A percentile compares a stretch with the other conserved stretches of the same genome.
Conservation (phyloP, 768 basidiomycete genomes). For the Lanmaoa rubissima region DNA sequence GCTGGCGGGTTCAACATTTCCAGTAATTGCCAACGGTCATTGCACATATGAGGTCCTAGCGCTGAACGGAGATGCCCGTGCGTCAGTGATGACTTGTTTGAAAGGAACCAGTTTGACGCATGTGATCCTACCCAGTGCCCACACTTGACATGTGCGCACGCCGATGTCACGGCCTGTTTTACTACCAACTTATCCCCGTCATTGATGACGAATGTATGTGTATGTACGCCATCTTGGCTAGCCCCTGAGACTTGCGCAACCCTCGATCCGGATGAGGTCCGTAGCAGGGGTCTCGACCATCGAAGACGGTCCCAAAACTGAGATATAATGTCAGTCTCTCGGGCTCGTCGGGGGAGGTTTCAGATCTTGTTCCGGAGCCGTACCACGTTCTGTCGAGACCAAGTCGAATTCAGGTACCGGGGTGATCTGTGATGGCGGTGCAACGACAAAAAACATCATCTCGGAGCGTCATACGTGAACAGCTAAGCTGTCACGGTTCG, state of each 20-base stretch:
- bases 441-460: neutral
- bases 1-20: too few relatives aligned
- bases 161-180: too few relatives aligned
- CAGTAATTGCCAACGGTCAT: too few relatives aligned
- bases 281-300: constrained; percentile 7
- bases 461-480: neutral
- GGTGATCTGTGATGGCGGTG: neutral
- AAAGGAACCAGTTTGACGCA: too few relatives aligned
- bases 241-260: constrained; percentile 1
- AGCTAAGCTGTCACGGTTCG: neutral
- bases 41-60: neutral
- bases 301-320: neutral
- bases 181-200: too few relatives aligned
- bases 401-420: neutral
- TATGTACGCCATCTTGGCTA: too few relatives aligned
- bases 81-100: too few relatives aligned
- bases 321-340: neutral
- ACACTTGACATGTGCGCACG: too few relatives aligned
- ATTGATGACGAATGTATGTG: too few relatives aligned
- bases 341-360: neutral
- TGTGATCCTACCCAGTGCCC: too few relatives aligned
- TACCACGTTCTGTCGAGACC: neutral
- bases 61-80: neutral
- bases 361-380: neutral
- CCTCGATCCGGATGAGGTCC: constrained; percentile 16